Percentiles rank a stretch among this genome's conserved stretches.
Evolutionary conservation across 2,329 filamentous ascomycete species (phyloP).

Genomic region (Rhynchosporium graminicola): DNA sequence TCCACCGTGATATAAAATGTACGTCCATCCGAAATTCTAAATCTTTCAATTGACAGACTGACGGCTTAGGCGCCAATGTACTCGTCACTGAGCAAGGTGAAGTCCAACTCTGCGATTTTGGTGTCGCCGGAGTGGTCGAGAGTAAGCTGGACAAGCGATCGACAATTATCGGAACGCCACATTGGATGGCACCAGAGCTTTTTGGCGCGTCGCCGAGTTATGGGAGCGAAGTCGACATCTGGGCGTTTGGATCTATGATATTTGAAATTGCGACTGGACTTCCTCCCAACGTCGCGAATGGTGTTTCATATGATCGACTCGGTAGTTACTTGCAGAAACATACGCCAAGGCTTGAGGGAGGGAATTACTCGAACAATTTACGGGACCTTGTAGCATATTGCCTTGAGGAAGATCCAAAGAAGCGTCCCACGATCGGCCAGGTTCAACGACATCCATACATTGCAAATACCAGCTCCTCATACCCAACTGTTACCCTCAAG

Average conservation of each 20-base stretch:
- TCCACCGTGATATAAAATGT: constrained; percentile 72
- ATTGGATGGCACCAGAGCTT: constrained; percentile 86
- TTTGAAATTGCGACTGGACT: constrained; percentile 79
- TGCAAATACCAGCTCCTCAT: constrained; percentile 58
- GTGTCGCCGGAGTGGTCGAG: constrained; percentile 77
- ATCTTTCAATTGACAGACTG: not conserved
- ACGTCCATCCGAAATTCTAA: constrained; percentile 15
- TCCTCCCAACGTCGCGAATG: constrained; percentile 67
- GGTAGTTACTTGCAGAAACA: constrained; percentile 60
- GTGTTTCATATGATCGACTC: constrained; percentile 48
- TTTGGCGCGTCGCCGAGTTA: constrained; percentile 62
- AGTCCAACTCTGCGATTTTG: constrained; percentile 83
- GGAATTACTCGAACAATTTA: constrained; percentile 67
- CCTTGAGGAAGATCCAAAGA: constrained; percentile 65
- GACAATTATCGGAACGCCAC: constrained; percentile 78
- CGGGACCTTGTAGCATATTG: constrained; percentile 73
- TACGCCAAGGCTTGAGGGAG: constrained; percentile 69
- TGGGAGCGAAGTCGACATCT: constrained; percentile 76
- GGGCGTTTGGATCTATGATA: constrained; percentile 81
- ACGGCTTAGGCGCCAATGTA: constrained; percentile 63
- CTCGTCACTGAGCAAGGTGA: constrained; percentile 74
- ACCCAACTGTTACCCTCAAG: constrained; percentile 64
- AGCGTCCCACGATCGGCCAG: constrained; percentile 68
- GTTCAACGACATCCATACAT: constrained; percentile 73
- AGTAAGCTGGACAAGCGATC: constrained; percentile 74